phyloP scores from a whole-genome alignment of 108 stramenopile genomes.

The Mayamaea pseudoterrestris region DNA sequence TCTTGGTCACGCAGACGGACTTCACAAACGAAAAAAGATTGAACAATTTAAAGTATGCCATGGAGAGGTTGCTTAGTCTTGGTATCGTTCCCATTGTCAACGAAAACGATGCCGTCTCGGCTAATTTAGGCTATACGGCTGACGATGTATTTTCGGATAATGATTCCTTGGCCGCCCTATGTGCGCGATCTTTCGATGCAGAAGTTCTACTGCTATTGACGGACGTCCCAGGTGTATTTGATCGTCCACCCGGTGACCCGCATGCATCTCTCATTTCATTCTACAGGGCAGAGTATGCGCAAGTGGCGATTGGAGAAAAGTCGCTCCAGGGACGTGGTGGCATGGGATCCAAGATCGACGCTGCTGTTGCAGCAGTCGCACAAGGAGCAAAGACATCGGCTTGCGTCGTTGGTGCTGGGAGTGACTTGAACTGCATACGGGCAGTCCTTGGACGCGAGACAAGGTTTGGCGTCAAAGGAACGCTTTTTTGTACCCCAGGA shows the following conservation, averaged over 20 bases:
- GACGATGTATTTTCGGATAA: constrained; percentile 93
- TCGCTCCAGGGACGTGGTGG: constrained; percentile 79
- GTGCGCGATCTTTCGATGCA: constrained; percentile 74
- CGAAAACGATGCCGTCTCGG: constrained; percentile 95
- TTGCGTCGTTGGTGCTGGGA: constrained; percentile 79
- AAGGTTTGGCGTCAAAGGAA: constrained; percentile 41
- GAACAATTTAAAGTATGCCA: constrained; percentile 65
- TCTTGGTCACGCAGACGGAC: constrained; percentile 85
- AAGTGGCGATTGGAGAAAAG: constrained; percentile 80
- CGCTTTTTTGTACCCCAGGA: constrained; percentile 67
- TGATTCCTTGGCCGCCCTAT: constrained; percentile 87
- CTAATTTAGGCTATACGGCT: constrained; percentile 74
- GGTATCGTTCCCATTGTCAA: constrained; percentile 95
- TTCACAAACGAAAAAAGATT: constrained; percentile 61
- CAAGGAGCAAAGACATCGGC: constrained; percentile 62
- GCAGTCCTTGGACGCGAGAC: constrained; percentile 34
- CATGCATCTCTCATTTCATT: constrained; percentile 66
- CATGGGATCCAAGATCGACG: constrained; percentile 87
- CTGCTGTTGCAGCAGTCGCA: constrained; percentile 69
- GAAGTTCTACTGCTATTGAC: constrained; percentile 84
- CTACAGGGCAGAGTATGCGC: constrained; percentile 30
- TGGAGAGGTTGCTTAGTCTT: constrained; percentile 72
- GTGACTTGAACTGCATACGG: constrained; percentile 72
- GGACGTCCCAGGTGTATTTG: constrained; percentile 92
- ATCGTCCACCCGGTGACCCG: constrained; percentile 67